Base-by-base conservation (phyloP, 495 filamentous ascomycete species). In the Chaetomium tenue region DNA sequence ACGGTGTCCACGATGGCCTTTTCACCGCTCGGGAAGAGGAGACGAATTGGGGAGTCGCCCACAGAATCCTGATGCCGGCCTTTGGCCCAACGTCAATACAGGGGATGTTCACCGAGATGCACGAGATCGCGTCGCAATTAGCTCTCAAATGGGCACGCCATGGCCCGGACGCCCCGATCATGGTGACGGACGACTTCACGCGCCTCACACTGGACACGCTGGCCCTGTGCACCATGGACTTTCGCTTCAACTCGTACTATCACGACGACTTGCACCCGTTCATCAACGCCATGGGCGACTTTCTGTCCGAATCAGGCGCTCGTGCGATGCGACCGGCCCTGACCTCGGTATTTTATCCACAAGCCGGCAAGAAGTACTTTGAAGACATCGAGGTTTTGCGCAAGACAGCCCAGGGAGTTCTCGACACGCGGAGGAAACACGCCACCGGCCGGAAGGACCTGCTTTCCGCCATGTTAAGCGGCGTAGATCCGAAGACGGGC, bases 221-320 rank as follows among this genome's bases (percentile, higher is more conserved):
- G 23, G 86, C 87, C 5, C 79, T 92, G 15, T 91, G 87, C 68
- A 76, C 89, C 0, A 90, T 92, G 88, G 85, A 84, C 33, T 87
- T 80, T 50, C 84, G 89, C 20, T 92, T 92, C 78, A 92, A 92
- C 68, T 87, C 83, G 13, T 91, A 87, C 72, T 91, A 91, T 66
- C 78, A 80, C 39, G 84, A 88, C 28, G 81, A 87, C 0, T 68
- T 86, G 64, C 88, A 91, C 66, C 86, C 88, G 0, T 91, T 91
- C 65, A 76, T 91, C 26, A 71, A 76, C 28, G 86, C 87, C 9
- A 89, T 91, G 89, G 75, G 74, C 26, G 81, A 75, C 16, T 80
- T 87, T 42, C 75, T 92, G 5, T 46, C 67, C 25, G 87, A 84
- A 58, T 83, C 84, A 4, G 84, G 82, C 16, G 68, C 73, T 28